These are phyloP conservation scores for Gentiana straminea DNA, from an alignment of 257 asterid genomes.

Conservation along the genomic window DNA sequence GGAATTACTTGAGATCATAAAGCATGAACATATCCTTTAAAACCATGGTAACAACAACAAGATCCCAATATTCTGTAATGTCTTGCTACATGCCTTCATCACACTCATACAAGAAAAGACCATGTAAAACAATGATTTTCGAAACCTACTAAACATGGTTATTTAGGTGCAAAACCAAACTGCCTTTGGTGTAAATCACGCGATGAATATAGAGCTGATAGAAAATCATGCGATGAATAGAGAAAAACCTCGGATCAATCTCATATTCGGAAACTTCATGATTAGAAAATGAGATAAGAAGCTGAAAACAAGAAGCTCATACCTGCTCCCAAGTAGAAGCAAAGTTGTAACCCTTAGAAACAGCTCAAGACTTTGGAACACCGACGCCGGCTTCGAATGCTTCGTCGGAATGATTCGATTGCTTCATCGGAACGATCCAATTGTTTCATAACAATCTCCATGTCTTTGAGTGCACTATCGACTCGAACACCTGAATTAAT, in stretches of 20 bases:
- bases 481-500: too few relatives aligned
- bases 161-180: too few relatives aligned
- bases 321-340: conserved; percentile 99
- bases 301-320: not conserved
- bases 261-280: not conserved
- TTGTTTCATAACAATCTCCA: too few relatives aligned
- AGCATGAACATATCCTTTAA: not conserved
- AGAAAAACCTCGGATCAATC: not conserved
- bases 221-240: too few relatives aligned
- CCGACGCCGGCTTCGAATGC: conserved; percentile 26
- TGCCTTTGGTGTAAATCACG: too few relatives aligned
- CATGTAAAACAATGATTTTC: too few relatives aligned
- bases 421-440: too few relatives aligned
- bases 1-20: not conserved
- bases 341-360: conserved; percentile 86
- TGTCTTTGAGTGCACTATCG: too few relatives aligned
- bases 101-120: too few relatives aligned
- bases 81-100: not conserved
- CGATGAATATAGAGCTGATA: not conserved
- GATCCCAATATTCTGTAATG: not conserved
- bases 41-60: not conserved
- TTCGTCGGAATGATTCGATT: conserved; percentile 32
- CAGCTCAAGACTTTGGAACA: conserved; percentile 67
- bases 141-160: too few relatives aligned
- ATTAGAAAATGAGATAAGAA: not conserved